A percentile compares a stretch with the other conserved stretches of the same genome.
Conservation (phyloP, 169 alveolate species). For the Plasmodium coatneyi region DNA sequence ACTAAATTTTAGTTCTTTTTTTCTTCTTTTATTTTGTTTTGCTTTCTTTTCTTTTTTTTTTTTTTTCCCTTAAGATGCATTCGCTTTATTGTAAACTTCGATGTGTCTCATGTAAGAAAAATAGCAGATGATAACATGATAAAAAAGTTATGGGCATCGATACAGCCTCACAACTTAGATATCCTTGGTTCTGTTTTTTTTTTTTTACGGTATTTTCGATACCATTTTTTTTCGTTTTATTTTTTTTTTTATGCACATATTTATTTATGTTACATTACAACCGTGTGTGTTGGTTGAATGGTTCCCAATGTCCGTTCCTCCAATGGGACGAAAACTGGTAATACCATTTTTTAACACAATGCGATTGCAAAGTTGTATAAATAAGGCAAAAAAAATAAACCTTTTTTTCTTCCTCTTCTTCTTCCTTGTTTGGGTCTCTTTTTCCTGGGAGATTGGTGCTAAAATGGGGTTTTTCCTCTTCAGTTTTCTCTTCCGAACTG, state of each 20-base stretch:
- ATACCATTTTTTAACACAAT: background rate
- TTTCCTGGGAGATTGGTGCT: background rate
- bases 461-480: background rate
- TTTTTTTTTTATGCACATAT: background rate
- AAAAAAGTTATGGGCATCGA: background rate
- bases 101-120: background rate
- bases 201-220: background rate
- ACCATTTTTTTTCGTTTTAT: background rate
- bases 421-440: background rate
- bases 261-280: background rate
- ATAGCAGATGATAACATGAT: background rate
- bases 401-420: background rate
- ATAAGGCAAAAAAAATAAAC: background rate
- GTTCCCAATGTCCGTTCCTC: background rate
- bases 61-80: slow-evolving; percentile 30
- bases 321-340: background rate
- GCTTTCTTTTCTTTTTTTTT: background rate
- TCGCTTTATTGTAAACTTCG: slow-evolving; percentile 47
- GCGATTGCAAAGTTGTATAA: background rate
- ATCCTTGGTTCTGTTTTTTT: background rate
- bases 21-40: background rate
- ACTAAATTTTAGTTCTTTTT: background rate
- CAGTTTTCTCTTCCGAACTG: background rate
- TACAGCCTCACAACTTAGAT: background rate
- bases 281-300: background rate